Evolutionary conservation across 768 basidiomycete genomes (phyloP), one percentile per base, ranked within the genome.

Genomic region (Pleurotus giganteus): DNA sequence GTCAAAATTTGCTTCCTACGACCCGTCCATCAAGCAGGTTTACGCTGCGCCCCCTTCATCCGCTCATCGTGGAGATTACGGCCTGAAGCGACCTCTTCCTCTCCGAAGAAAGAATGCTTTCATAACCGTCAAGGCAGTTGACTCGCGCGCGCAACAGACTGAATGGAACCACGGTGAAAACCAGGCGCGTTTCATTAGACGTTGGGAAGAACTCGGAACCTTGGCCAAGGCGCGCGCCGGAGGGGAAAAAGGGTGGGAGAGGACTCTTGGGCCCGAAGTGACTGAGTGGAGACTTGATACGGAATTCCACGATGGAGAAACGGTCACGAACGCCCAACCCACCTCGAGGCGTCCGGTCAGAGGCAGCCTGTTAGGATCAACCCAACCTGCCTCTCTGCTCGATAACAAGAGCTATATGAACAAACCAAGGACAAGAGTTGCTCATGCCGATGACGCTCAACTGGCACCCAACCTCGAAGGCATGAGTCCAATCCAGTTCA

Each of bases 1-100:
- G 42, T 93, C 93, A 29, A 88, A 87, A 59, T 94, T 94, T 70
- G 85, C 91, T 8, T 74, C 86, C 9, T 92, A 77, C 66, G 88
- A 92, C 72, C 89, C 88, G 0, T 63, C 67, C 43, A 90, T 95
- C 57, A 79, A 80, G 43, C 91, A 93, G 63, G 82, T 91, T 17
- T 94, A 93, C 70, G 80, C 84, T 13, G 74, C 91, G 0, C 79
- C 81, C 43, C 78, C 81, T 19, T 86, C 86, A 39, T 78, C 89
- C 65, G 83, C 85, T 11, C 76, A 86, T 60, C 82, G 91, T 24
- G 89, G 90, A 52, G 81, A 92, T 72, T 95, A 84, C 81, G 92
- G 92, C 21, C 74, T 94, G 58, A 95, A 95, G 69, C 86, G 91
- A 0, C 87, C 90, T 21, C 80, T 94, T 21, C 74, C 88, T 2